Evolutionary conservation across 176 grass and related monocot species (phyloP).

Genomic region (Carex pumila): DNA sequence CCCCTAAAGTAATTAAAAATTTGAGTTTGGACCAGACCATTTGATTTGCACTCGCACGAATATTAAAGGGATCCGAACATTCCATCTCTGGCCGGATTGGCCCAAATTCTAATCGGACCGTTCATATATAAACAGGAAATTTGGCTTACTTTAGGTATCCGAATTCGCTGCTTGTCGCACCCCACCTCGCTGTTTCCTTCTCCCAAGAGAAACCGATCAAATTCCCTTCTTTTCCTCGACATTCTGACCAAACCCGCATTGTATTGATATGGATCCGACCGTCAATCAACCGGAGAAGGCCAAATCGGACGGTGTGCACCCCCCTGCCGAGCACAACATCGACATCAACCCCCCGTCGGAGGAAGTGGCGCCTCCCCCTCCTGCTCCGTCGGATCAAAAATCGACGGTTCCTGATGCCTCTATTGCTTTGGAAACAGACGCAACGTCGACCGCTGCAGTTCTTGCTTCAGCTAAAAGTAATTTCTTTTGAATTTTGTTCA

Average conservation of each 20-base stretch:
- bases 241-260: background rate
- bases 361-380: background rate
- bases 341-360: background rate
- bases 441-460: slow-evolving; percentile 32
- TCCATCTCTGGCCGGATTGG: no score
- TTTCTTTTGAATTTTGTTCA: background rate
- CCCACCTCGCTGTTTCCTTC: background rate
- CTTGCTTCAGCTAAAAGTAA: slow-evolving; percentile 53
- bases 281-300: slow-evolving; percentile 11
- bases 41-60: no score
- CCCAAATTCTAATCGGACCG: no score
- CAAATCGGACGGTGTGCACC: slow-evolving; percentile 15
- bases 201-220: slow-evolving; percentile 12
- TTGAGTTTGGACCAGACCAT: no score
- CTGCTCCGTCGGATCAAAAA: slow-evolving; percentile 23
- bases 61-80: no score
- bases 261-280: slow-evolving; percentile 38
- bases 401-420: slow-evolving; percentile 31
- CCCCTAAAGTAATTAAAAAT: no score
- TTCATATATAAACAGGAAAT: no score
- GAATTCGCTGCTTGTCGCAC: background rate
- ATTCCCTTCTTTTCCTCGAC: background rate
- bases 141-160: no score
- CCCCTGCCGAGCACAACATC: slow-evolving; percentile 28
- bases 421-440: slow-evolving; percentile 31